Evolutionary conservation across 2,329 filamentous ascomycete genomes (phyloP), one percentile per base, ranked within the genome.

Genomic region (Penicillium polonicum): DNA sequence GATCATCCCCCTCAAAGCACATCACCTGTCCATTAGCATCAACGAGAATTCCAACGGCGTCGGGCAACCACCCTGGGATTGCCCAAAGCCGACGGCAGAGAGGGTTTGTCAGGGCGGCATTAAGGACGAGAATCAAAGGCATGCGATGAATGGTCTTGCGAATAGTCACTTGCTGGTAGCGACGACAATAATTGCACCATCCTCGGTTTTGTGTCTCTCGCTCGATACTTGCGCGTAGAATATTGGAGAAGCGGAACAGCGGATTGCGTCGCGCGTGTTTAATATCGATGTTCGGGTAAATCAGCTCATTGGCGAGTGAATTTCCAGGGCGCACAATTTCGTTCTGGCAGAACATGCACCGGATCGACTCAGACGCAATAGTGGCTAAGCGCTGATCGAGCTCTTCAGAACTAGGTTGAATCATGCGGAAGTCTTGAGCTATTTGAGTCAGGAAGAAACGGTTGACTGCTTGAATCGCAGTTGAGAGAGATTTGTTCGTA

Each of bases 211-310:
- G 91, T 12, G 90, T 89, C 72, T 97, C 91, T 52, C 91, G 83
- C 75, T 97, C 93, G 31, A 99, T 88, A 63, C 92, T 96, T 52
- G 87, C 86, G 73, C 97, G 96, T n/a, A 99, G 79, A 46, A 97
- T 86, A 69, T 94, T 90, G 0, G 92, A 96, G 72, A 99, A 99
- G 27, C 80, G 80, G 55, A 80, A 80, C 1, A 78, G 74, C 12
- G 79, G 78, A 55, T 79, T 79, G 58, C 82, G 75, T 52, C 76
- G 69, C 12, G 69, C 70, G 60, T 78, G 51, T 83, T 90, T 66
- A 79, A 79, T 64, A 74, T 83, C 76, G 58, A 76, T 70, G 43
- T 71, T 76, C 19, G 91, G 90, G 71, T 97, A 97, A 15, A 91
- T 82, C 57, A 97, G 79, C 65, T 97, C 92, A 67, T 92, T 94